Conservation (phyloP, 805 yeast species). For the Metschnikowia peoriensis region DNA sequence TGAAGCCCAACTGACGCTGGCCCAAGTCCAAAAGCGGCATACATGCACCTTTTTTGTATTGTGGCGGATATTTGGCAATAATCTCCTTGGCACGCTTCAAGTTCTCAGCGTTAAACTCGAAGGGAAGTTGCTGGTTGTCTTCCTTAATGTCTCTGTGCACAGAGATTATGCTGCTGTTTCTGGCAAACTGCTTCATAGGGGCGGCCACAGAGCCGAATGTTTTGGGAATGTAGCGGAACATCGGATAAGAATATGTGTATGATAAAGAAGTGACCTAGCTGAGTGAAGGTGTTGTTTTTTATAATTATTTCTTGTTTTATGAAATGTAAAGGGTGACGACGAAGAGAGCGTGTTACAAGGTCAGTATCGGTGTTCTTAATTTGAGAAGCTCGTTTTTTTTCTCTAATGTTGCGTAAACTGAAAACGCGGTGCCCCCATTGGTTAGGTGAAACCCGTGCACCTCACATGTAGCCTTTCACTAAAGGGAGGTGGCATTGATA, state of each 20-base stretch:
- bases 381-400: background rate
- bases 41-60: slow-evolving; percentile 82
- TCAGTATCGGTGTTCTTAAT: background rate
- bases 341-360: background rate
- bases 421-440: slow-evolving; percentile 18
- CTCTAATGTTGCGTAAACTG: slow-evolving; percentile 15
- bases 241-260: slow-evolving; percentile 2
- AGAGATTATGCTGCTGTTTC: slow-evolving; percentile 43
- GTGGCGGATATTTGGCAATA: slow-evolving; percentile 78
- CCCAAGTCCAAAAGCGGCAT: slow-evolving; percentile 87
- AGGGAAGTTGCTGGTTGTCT: slow-evolving; percentile 66
- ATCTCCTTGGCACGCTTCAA: slow-evolving; percentile 65
- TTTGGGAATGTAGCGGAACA: slow-evolving; percentile 24
- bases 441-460: slow-evolving; percentile 16
- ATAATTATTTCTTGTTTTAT: background rate
- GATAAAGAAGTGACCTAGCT: background rate
- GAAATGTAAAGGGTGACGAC: background rate
- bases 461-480: background rate
- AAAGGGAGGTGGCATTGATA: background rate
- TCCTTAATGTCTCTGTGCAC: slow-evolving; percentile 73
- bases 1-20: slow-evolving; percentile 83
- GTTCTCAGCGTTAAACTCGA: slow-evolving; percentile 70
- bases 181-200: slow-evolving; percentile 18
- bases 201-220: slow-evolving; percentile 12
- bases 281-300: background rate